Percentiles rank a stretch among this genome's conserved stretches.
Conservation (phyloP, 2,329 filamentous ascomycete species). For the Penicillium expansum region DNA sequence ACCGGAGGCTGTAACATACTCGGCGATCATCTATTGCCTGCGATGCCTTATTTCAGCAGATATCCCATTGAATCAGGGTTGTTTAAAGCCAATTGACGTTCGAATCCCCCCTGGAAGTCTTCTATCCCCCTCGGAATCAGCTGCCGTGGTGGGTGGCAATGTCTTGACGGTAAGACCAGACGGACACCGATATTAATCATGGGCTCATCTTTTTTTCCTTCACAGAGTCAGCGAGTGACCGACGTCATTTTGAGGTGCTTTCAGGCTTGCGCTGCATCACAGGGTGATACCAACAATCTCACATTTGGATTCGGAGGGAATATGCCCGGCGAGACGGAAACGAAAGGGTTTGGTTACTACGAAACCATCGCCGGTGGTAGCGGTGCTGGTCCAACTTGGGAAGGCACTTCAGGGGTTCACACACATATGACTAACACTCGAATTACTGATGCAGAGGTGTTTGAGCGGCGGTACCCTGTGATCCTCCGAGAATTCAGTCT, state of each 20-base stretch:
- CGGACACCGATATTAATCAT: background rate
- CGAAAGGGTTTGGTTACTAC: constrained; percentile 66
- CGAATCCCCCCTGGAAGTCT: constrained; percentile 68
- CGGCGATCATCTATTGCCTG: constrained; percentile 77
- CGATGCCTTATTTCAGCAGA: constrained; percentile 72
- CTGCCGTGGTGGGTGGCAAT: constrained; percentile 76
- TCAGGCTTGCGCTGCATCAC: constrained; percentile 68
- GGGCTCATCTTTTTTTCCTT: background rate
- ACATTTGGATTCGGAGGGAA: constrained; percentile 27
- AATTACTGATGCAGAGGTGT: constrained; percentile 76
- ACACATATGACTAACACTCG: constrained; percentile 84
- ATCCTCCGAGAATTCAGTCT: constrained; percentile 68
- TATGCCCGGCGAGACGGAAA: constrained; percentile 14
- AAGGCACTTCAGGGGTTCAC: constrained; percentile 73
- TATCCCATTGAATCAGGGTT: constrained; percentile 81
- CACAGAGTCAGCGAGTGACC: constrained; percentile 25
- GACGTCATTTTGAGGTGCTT: constrained; percentile 78
- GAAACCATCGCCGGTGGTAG: constrained; percentile 79
- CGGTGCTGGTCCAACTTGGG: constrained; percentile 70
- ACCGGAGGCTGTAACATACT: constrained; percentile 73
- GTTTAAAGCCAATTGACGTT: constrained; percentile 69
- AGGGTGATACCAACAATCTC: constrained; percentile 73
- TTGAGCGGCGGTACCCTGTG: constrained; percentile 74
- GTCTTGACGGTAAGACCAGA: constrained; percentile 65
- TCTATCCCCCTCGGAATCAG: constrained; percentile 67